These are phyloP conservation scores for Saccharomycopsis selenospora DNA, from an alignment of 805 yeast genomes.

Conservation along the genomic window DNA sequence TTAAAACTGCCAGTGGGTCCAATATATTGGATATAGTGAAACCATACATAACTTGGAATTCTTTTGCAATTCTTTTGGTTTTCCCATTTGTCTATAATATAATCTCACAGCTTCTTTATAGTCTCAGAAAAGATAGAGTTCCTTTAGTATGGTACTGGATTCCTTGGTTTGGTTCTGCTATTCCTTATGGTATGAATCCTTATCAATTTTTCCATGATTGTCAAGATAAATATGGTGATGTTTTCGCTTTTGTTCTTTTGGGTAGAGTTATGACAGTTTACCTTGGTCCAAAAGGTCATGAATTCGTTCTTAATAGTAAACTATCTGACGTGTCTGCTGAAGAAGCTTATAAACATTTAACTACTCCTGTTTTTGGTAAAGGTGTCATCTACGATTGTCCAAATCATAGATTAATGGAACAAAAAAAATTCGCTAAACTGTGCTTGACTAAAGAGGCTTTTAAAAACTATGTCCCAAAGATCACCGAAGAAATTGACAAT, in stretches of 20 bases:
- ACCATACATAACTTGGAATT: slow-evolving; percentile 12
- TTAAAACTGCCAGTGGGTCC: background rate
- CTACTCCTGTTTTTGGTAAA: slow-evolving; percentile 98
- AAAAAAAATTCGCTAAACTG: slow-evolving; percentile 90
- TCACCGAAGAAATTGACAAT: slow-evolving; percentile 64
- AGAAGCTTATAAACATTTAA: slow-evolving; percentile 89
- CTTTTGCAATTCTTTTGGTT: slow-evolving; percentile 29
- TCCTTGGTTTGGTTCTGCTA: slow-evolving; percentile 94
- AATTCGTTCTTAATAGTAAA: slow-evolving; percentile 88
- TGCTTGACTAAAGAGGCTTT: slow-evolving; percentile 85
- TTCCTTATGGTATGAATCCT: slow-evolving; percentile 86
- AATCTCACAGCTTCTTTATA: slow-evolving; percentile 59
- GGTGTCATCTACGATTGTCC: slow-evolving; percentile 98
- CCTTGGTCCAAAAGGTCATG: slow-evolving; percentile 96
- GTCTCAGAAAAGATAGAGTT: slow-evolving; percentile 72
- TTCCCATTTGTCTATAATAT: slow-evolving; percentile 61
- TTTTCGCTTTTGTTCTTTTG: slow-evolving; percentile 79
- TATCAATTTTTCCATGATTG: slow-evolving; percentile 79
- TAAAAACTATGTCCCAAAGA: slow-evolving; percentile 78
- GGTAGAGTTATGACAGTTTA: slow-evolving; percentile 94
- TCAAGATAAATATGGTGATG: slow-evolving; percentile 83
- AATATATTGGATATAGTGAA: background rate
- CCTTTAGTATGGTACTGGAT: slow-evolving; percentile 89
- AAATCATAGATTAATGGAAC: slow-evolving; percentile 91
- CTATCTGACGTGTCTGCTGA: slow-evolving; percentile 89